Base-by-base conservation (phyloP, 805 yeast species). In the Myxozyma monticola region DNA sequence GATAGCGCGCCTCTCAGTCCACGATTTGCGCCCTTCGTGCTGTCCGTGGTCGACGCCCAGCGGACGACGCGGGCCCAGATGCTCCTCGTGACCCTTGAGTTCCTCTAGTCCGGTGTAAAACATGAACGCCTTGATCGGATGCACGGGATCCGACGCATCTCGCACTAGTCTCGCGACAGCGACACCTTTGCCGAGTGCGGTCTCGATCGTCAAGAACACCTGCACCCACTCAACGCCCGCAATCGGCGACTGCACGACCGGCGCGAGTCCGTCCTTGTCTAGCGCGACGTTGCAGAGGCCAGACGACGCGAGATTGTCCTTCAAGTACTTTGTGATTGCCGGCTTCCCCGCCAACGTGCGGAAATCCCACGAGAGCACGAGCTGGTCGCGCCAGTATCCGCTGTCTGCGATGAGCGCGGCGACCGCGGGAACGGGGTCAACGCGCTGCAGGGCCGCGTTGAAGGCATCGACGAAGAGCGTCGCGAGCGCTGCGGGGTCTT, bases 41-140 rank as follows among this genome's bases (percentile, higher is more conserved):
- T 72, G 71, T 42, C 75, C 75, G 56, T 71, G 75, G 36, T 59
- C 54, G 1, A 73, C 69, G 26, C 76, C 76, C 17, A 53, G 45
- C 10, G 71, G 69, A 50, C 76, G 65, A 25, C 60, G 61, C 17
- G 44, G 49, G n/a, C 70, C 68, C 30, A 62, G 51, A 10, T 51
- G 56, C 49, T 71, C 75, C 44, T 71, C 73, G 35, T 62, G 56
- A 0, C 66, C 63, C 7, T 59, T 45, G 29, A 69, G 62, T 47
- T 66, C 66, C 31, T 71, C 74, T 43, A 72, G 57, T 1, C 62
- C 58, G 0, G 76, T 68, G 56, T 58, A 72, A 15, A 72, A 45
- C 1, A 68, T 49, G 43, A 65, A 60, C 4, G 69, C 73, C 52
- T 68, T 70, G 39, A 71, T 49, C 30, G 30, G 7, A 26, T 7